These are phyloP conservation scores for Sugiyamaella xylanicola DNA, from an alignment of 1,139 yeast species.

Conservation along the genomic window DNA sequence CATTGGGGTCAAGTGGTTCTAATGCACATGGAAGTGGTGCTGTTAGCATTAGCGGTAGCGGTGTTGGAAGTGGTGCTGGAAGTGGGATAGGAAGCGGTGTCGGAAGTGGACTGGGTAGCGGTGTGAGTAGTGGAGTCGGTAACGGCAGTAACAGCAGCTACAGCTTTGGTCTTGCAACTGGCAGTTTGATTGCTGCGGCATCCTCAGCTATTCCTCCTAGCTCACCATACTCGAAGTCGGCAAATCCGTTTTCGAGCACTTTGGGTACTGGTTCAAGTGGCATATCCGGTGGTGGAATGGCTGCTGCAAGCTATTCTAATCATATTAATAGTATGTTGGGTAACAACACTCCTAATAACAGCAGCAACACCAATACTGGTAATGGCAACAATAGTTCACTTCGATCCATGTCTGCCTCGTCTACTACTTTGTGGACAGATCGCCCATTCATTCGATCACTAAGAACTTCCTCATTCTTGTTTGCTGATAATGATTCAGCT, in stretches of 20 bases:
- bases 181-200: constrained; percentile 16
- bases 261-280: constrained; percentile 1
- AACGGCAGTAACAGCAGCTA: constrained; percentile 1
- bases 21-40: neutral
- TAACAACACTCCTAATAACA: neutral
- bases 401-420: constrained; percentile 24
- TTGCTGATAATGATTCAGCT: constrained; percentile 45
- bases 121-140: neutral
- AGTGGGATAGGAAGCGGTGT: neutral
- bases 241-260: constrained; percentile 12
- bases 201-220: constrained; percentile 15
- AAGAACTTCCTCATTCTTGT: constrained; percentile 18
- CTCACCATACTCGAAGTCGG: constrained; percentile 17
- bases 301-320: constrained; percentile 7
- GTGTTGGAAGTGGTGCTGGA: neutral
- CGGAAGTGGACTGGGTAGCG: neutral
- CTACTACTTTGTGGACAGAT: constrained; percentile 23
- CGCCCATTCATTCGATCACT: constrained; percentile 17
- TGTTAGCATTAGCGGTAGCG: neutral
- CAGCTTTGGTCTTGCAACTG: constrained; percentile 12
- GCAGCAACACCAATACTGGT: neutral
- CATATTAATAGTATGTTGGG: neutral
- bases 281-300: neutral
- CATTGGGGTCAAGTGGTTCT: neutral
- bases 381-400: constrained; percentile 1